Evolutionary conservation across 2,329 filamentous ascomycete species (phyloP).

Genomic region (Metarhizium brunneum): DNA sequence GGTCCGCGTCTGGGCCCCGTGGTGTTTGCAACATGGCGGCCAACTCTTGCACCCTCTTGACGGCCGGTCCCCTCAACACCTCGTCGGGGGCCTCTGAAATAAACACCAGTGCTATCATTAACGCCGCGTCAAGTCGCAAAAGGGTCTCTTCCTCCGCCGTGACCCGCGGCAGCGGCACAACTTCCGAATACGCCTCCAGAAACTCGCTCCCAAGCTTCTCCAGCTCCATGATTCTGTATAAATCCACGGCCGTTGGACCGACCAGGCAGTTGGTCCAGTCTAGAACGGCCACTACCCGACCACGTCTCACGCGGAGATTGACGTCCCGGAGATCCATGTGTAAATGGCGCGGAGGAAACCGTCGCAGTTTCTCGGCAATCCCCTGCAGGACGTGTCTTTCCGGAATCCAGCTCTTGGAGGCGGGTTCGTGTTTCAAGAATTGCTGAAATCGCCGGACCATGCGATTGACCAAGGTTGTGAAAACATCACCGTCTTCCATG

Average conservation of each 20-base stretch:
- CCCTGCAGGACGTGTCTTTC: neutral
- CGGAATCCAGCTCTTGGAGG: constrained; percentile 2
- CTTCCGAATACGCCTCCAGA: too few relatives aligned
- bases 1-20: too few relatives aligned
- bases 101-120: too few relatives aligned
- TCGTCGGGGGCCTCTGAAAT: constrained; percentile 9
- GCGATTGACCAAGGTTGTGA: constrained; percentile 5
- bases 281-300: constrained; percentile 4
- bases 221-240: too few relatives aligned
- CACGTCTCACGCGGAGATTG: constrained; percentile 6
- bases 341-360: constrained; percentile 1
- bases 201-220: too few relatives aligned
- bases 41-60: constrained; percentile 8
- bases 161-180: too few relatives aligned
- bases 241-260: too few relatives aligned
- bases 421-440: constrained; percentile 4
- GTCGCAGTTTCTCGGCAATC: neutral
- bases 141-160: too few relatives aligned
- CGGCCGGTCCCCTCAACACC: constrained; percentile 1
- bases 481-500: constrained; percentile 5
- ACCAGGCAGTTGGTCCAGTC: too few relatives aligned
- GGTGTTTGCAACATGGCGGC: neutral
- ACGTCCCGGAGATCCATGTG: constrained; percentile 12
- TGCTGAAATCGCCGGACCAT: constrained; percentile 9
- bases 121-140: too few relatives aligned